A percentile compares a stretch with the other conserved stretches of the same genome.
Evolutionary conservation across 176 grass and related monocot genomes (phyloP).

Genomic region (Leersia perrieri): DNA sequence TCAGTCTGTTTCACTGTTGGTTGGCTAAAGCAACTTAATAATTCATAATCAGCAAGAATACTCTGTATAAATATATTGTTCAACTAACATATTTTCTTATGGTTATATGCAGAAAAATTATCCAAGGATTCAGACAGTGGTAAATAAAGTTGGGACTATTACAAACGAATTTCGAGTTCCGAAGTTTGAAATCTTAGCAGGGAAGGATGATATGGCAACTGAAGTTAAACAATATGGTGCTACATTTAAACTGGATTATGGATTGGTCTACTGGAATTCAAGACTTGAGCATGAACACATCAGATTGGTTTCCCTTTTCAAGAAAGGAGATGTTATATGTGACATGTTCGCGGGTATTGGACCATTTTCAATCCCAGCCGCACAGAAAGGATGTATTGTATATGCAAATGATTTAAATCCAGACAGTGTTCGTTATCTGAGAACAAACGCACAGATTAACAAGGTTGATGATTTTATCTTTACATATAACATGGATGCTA

Average conservation of each 20-base stretch:
- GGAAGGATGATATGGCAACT: constrained; percentile 74
- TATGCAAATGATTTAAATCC: constrained; percentile 98
- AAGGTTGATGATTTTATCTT: constrained; percentile 77
- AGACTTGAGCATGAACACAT: constrained; percentile 96
- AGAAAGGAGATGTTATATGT: constrained; percentile 85
- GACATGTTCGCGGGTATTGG: constrained; percentile 99
- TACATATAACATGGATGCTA: constrained; percentile 88
- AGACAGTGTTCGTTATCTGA: constrained; percentile 73
- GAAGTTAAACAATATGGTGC: constrained; percentile 98
- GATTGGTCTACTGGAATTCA: constrained; percentile 98
- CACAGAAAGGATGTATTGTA: constrained; percentile 86
- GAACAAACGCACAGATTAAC: constrained; percentile 74
- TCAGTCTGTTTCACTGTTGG: neutral
- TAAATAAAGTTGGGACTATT: constrained; percentile 93
- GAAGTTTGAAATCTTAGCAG: constrained; percentile 83
- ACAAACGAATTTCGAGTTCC: constrained; percentile 97
- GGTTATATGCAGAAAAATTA: constrained; percentile 74
- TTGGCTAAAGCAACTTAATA: neutral
- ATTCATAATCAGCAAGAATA: constrained; percentile 8
- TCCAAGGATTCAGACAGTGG: constrained; percentile 91
- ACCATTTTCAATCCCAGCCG: constrained; percentile 78
- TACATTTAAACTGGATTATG: constrained; percentile 89
- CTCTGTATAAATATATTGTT: constrained; percentile 4
- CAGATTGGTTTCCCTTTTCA: constrained; percentile 85
- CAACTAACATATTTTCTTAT: constrained; percentile 12